Conservation (phyloP, 371 early-diverging fungal species). For the Mucor racemosus region DNA sequence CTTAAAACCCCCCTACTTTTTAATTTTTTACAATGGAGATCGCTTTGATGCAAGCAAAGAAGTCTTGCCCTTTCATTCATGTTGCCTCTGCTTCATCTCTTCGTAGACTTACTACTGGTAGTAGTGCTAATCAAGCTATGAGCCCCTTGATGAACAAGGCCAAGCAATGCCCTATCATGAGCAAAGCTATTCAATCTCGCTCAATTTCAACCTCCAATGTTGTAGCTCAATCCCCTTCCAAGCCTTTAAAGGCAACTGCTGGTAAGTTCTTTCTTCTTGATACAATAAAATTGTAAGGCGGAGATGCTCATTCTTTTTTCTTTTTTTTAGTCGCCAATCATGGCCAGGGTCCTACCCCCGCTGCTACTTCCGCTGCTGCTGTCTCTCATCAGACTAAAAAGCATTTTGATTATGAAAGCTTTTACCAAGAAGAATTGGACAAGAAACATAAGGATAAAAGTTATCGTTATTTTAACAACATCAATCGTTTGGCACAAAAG, state of each 20-base stretch:
- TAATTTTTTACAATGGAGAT: constrained; percentile 55
- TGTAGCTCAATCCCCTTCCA: constrained; percentile 46
- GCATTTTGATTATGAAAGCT: constrained; percentile 89
- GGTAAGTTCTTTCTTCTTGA: constrained; percentile 18
- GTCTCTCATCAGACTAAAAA: constrained; percentile 46
- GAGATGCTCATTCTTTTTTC: constrained; percentile 7
- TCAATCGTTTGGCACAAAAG: constrained; percentile 93
- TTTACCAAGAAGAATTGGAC: constrained; percentile 84
- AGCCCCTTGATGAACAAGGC: constrained; percentile 73
- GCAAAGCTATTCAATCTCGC: constrained; percentile 75
- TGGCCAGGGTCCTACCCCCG: constrained; percentile 22
- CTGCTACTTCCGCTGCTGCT: constrained; percentile 24
- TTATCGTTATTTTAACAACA: constrained; percentile 99
- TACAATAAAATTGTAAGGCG: constrained; percentile 11
- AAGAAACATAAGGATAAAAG: constrained; percentile 96
- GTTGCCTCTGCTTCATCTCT: constrained; percentile 77
- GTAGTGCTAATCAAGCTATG: constrained; percentile 28
- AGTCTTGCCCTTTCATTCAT: constrained; percentile 88
- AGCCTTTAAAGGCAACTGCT: constrained; percentile 53
- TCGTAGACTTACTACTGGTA: constrained; percentile 65
- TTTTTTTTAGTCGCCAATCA: constrained; percentile 23
- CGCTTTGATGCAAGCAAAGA: constrained; percentile 55
- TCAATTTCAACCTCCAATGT: constrained; percentile 46
- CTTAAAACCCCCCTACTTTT: constrained; percentile 15
- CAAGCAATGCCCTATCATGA: constrained; percentile 91